Base-by-base conservation (phyloP, 176 grass and related monocot species). In the Avena insularis region DNA sequence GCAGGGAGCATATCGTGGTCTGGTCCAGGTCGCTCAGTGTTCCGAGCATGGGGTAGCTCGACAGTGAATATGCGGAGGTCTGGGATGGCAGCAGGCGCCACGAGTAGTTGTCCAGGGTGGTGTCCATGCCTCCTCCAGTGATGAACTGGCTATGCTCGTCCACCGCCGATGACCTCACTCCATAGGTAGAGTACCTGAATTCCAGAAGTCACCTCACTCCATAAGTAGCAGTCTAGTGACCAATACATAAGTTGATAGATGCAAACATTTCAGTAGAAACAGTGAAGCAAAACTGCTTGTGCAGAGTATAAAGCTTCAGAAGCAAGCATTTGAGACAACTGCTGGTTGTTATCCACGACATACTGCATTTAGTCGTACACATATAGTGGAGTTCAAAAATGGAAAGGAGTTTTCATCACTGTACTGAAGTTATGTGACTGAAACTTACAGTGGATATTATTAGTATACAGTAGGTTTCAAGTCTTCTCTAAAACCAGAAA, bases 31-130 rank as follows among this genome's bases (percentile, higher is more conserved):
- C 90, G 10, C 82, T 53, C 35, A 88, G 81, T 0, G 90, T 79
- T 4, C 87, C 54, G n/a, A 88, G 86, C 59, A 85, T 16, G 13
- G 82, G 90, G 59, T 94, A 92, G 81, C 83, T 86, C 20, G 85
- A 88, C 27, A 79, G 82, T 9, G 90, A 70, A 31, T 88, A 94
- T 38, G 84, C 16, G 0, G 87, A 8, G 16, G 61, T 49, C 54
- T 92, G 87, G 6, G 87, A 66, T 9, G 90, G 87, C 92, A 90
- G 46, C 77, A 87, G n/a, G 83, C 83, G 80, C 89, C 92, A 91
- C 12, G 89, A 74, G 61, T 50, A 78, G 61, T 58, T 89, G 53
- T 94, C 87, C 1, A 94, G 46, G 1, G 78, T 69, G 16, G 78
- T 33, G 40, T 90, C 78, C 82, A 88, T 82, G 65, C 5, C 40